phyloP scores from a whole-genome alignment of 2,329 filamentous ascomycete species.

The Apiospora phragmitis region DNA sequence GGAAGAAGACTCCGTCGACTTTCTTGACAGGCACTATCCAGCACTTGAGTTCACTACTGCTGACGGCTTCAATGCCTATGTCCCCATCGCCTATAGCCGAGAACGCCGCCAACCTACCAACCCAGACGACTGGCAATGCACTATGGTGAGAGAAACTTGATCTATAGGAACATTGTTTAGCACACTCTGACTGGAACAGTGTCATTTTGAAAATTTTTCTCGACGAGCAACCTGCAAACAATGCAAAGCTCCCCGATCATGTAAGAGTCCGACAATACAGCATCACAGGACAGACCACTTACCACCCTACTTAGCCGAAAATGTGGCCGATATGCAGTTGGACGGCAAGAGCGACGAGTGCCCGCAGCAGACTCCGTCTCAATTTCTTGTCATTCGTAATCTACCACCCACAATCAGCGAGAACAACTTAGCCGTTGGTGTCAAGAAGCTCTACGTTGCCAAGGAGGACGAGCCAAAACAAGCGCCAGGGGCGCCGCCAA shows the following conservation, averaged over 20 bases:
- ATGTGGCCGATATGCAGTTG: constrained; percentile 38
- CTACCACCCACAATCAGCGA: constrained; percentile 71
- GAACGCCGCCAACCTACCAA: constrained; percentile 34
- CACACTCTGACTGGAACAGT: constrained; percentile 20
- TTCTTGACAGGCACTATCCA: constrained; percentile 39
- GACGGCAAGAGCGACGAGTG: constrained; percentile 51
- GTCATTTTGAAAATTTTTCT: constrained; percentile 37
- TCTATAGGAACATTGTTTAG: neutral
- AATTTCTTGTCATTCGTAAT: constrained; percentile 74
- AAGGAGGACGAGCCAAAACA: constrained; percentile 53
- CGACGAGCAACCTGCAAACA: constrained; percentile 35
- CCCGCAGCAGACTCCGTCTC: constrained; percentile 59
- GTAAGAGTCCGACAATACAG: constrained; percentile 20
- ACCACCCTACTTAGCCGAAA: constrained; percentile 24
- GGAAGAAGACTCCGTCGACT: constrained; percentile 39
- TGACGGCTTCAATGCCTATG: constrained; percentile 31
- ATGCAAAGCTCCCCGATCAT: constrained; percentile 35
- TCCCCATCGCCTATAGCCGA: constrained; percentile 38
- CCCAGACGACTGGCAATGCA: constrained; percentile 41
- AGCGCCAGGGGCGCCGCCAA: constrained; percentile 46
- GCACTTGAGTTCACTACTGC: constrained; percentile 34
- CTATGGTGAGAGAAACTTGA: constrained; percentile 30
- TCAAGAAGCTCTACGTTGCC: constrained; percentile 69
- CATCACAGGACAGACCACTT: neutral
- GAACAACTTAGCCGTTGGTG: constrained; percentile 69